Evolutionary conservation across 805 yeast species (phyloP), one percentile per base, ranked within the genome.

Genomic region (Komagataella mondaviorum): DNA sequence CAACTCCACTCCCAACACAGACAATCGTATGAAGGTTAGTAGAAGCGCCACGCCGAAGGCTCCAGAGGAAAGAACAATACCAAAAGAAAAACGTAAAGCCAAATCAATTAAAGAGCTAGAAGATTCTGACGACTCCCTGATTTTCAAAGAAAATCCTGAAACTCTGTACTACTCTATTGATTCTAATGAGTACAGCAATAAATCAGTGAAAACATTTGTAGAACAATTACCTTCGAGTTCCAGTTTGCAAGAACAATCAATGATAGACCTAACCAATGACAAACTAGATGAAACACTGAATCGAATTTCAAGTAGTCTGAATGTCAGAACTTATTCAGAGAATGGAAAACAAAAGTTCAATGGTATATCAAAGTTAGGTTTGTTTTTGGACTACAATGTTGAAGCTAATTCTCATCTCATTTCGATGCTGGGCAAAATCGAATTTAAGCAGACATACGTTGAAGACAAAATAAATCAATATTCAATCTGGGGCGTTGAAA

Each of bases 381-480:
- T 89, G 6, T 83, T 76, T 53, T 56, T 75, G 2, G 65, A 63
- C 3, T 60, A 63, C 20, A 47, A 54, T 0, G 64, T 83, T 17
- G 71, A 75, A 0, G 65, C 69, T 46, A 77, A 75, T 17, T 73
- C 78, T 1, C 68, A 77, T 3, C 64, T 88, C 6, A 68, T 73
- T 23, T 89, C 87, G 61, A 73, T 80, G 53, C 63, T 80, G 6
- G 98, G 98, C 6, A 90, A 85, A 57, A 64, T 91, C 2, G 83
- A 81, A 55, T 70, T 77, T 50, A 83, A 81, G 57, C 71, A 75
- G 23, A 78, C 76, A 57, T 90, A 90, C 63, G 73, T 76, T 18
- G 61, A 64, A 2, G 85, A 88, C 58, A 73, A 80, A 23, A 71
- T 79, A 51, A 91, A 90, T 64, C 96, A 89, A 61, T 91, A 88